Evolutionary conservation across 2,329 filamentous ascomycete species (phyloP).

Genomic region (Stemphylium lycopersici): DNA sequence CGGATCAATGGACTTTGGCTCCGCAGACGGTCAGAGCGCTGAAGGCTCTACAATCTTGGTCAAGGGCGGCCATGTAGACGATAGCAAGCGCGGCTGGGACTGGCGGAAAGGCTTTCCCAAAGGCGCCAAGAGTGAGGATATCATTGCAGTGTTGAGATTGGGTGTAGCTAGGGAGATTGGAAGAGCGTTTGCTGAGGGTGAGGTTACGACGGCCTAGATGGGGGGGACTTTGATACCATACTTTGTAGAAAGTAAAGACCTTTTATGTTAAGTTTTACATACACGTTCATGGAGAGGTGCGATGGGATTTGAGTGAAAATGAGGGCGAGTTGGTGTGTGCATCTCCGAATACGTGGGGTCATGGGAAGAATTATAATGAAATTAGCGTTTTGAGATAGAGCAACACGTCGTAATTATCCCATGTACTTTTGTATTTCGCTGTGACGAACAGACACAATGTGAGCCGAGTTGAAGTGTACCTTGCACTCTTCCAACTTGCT

Average conservation of each 20-base stretch:
- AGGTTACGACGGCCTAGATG: slow-evolving; percentile 50
- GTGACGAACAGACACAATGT: too few species aligned
- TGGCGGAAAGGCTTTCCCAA: slow-evolving; percentile 67
- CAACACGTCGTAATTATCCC: too few species aligned
- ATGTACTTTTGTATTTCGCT: too few species aligned
- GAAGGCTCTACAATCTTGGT: slow-evolving; percentile 58
- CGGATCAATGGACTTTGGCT: slow-evolving; percentile 73
- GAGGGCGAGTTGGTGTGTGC: not conserved
- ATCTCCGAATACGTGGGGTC: not conserved
- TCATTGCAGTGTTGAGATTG: slow-evolving; percentile 74
- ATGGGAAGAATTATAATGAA: not conserved
- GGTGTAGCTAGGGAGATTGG: slow-evolving; percentile 77
- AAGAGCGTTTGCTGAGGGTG: slow-evolving; percentile 70
- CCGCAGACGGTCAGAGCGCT: slow-evolving; percentile 38
- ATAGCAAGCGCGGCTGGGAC: slow-evolving; percentile 71
- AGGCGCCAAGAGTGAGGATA: slow-evolving; percentile 67
- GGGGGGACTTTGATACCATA: slow-evolving; percentile 4
- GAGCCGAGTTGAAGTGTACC: not conserved
- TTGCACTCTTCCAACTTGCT: too few species aligned
- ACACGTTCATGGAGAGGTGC: too few species aligned
- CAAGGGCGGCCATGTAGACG: slow-evolving; percentile 32
- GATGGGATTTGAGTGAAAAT: not conserved
- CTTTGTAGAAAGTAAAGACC: not conserved
- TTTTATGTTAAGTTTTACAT: not conserved
- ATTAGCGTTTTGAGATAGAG: not conserved